These are phyloP conservation scores for Calycina herbarum DNA, from an alignment of 2,329 filamentous ascomycete genomes.

Conservation along the genomic window DNA sequence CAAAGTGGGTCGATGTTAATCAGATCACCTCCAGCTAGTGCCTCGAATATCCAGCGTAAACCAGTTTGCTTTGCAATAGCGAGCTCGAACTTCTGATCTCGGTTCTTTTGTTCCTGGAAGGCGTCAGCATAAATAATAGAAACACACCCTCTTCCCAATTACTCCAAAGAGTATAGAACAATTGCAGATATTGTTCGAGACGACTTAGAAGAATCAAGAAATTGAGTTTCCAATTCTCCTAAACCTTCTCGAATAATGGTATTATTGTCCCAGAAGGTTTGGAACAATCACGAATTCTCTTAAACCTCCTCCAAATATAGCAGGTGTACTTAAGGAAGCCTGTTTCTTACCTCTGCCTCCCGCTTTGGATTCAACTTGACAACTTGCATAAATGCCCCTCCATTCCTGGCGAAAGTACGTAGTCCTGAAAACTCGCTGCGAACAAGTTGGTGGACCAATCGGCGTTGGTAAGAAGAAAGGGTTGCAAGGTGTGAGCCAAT, in stretches of 20 bases:
- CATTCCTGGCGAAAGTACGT: constrained; percentile 28
- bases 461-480: constrained; percentile 61
- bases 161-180: too few relatives aligned
- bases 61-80: constrained; percentile 26
- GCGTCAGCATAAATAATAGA: neutral
- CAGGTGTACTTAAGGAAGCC: too few relatives aligned
- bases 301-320: too few relatives aligned
- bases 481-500: constrained; percentile 42
- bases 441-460: constrained; percentile 66
- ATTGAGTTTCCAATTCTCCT: neutral
- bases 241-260: neutral
- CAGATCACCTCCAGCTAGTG: constrained; percentile 35
- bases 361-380: constrained; percentile 27
- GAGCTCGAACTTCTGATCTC: constrained; percentile 21
- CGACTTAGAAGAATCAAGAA: too few relatives aligned
- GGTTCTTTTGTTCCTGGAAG: constrained; percentile 14
- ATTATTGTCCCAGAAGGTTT: too few relatives aligned
- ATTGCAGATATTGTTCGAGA: too few relatives aligned
- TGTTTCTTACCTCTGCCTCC: constrained; percentile 30
- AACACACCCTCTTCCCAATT: too few relatives aligned
- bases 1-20: constrained; percentile 36
- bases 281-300: too few relatives aligned
- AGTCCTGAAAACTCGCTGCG: constrained; percentile 54
- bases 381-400: constrained; percentile 37
- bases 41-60: constrained; percentile 37